Conservation (phyloP, 1,139 yeast species). For the Geotrichum fermentans region DNA sequence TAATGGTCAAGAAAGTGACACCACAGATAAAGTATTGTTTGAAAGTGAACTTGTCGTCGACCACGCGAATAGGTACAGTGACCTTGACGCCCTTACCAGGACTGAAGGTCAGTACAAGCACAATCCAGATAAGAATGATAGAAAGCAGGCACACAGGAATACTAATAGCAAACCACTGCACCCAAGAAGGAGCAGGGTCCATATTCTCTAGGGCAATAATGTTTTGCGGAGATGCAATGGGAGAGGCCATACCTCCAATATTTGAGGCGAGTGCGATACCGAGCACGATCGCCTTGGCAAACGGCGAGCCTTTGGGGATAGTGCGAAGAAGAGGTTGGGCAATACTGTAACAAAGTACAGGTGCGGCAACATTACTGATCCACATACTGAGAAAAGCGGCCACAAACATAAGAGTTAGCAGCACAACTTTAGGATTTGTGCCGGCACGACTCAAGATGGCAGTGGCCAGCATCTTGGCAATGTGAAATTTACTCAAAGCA, state of each 20-base stretch:
- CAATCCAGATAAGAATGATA: conserved; percentile 63
- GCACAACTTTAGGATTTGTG: conserved; percentile 70
- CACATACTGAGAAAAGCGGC: conserved; percentile 87
- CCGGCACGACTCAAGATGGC: conserved; percentile 78
- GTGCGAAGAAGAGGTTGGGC: conserved; percentile 84
- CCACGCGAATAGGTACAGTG: conserved; percentile 55
- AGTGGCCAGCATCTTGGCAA: conserved; percentile 81
- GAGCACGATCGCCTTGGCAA: conserved; percentile 75
- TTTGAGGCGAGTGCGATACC: conserved; percentile 92
- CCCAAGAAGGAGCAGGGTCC: conserved; percentile 92
- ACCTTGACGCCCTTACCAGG: conserved; percentile 44
- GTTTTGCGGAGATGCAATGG: conserved; percentile 93
- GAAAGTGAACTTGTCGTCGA: conserved; percentile 61
- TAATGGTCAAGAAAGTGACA: conserved; percentile 66
- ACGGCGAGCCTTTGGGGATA: conserved; percentile 68
- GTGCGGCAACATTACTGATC: conserved; percentile 96
- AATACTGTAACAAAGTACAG: conserved; percentile 83
- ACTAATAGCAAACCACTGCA: conserved; percentile 85
- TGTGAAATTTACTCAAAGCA: conserved; percentile 81
- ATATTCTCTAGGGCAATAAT: conserved; percentile 82
- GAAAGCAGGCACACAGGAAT: conserved; percentile 69
- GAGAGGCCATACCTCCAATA: conserved; percentile 94
- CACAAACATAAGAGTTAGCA: conserved; percentile 76
- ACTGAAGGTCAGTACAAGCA: conserved; percentile 63
- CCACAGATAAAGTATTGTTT: conserved; percentile 64